Conservation (phyloP, 1,284 basidiomycete species). For the Xerocomus subilludens region DNA sequence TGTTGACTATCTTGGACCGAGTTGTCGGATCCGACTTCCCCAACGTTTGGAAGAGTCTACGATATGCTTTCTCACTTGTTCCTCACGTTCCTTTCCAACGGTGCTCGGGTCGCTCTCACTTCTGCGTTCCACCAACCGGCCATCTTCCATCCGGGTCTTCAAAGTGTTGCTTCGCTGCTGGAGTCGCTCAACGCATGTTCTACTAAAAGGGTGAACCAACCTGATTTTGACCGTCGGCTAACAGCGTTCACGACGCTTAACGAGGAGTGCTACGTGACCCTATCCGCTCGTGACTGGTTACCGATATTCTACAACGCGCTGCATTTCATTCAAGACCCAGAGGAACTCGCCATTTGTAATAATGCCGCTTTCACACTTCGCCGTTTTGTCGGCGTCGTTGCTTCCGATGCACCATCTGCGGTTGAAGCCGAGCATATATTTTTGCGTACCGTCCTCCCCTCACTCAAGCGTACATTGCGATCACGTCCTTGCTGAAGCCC, state of each 20-base stretch:
- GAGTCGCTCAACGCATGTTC: slow-evolving; percentile 90
- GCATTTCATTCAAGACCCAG: slow-evolving; percentile 89
- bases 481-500: slow-evolving; percentile 88
- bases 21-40: slow-evolving; percentile 63
- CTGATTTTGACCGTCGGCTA: slow-evolving; percentile 91
- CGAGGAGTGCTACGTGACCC: slow-evolving; percentile 63
- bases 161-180: slow-evolving; percentile 66
- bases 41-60: slow-evolving; percentile 69
- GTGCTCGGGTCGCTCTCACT: slow-evolving; percentile 75
- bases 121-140: slow-evolving; percentile 73
- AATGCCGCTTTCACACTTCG: slow-evolving; percentile 84
- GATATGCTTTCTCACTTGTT: slow-evolving; percentile 80
- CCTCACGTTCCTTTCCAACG: slow-evolving; percentile 76
- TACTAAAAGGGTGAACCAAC: slow-evolving; percentile 84
- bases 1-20: slow-evolving; percentile 82
- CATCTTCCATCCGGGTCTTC: slow-evolving; percentile 62
- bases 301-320: slow-evolving; percentile 89
- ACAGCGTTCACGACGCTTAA: slow-evolving; percentile 83
- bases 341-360: slow-evolving; percentile 89
- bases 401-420: slow-evolving; percentile 30
- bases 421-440: slow-evolving; percentile 65
- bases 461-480: slow-evolving; percentile 83
- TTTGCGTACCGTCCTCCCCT: slow-evolving; percentile 78
- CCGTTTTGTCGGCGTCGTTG: slow-evolving; percentile 76
- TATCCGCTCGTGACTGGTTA: slow-evolving; percentile 78